phyloP scores from a whole-genome alignment of 1,284 basidiomycete genomes.

The Austroboletus rostrupii region DNA sequence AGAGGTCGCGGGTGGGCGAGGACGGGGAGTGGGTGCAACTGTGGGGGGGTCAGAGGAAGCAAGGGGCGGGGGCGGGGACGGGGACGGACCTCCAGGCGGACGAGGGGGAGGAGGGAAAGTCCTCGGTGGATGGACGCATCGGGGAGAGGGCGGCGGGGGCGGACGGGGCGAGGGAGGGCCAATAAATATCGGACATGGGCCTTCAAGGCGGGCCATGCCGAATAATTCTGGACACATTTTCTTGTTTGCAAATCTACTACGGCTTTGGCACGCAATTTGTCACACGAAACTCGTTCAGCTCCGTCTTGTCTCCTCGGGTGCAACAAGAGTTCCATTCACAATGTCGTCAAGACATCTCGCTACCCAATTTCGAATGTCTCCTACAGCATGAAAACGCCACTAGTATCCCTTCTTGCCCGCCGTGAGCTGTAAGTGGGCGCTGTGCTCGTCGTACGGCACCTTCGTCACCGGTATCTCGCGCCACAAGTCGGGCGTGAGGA shows the following conservation, averaged over 20 bases:
- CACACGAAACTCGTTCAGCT: neutral
- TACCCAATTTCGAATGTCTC: conserved; percentile 1
- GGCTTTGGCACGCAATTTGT: neutral
- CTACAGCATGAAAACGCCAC: conserved; percentile 19
- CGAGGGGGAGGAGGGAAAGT: conserved; percentile 18
- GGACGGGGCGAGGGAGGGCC: neutral
- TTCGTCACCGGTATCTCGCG: conserved; percentile 87
- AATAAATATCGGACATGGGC: conserved; percentile 11
- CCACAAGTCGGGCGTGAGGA: conserved; percentile 99
- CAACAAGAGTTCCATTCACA: neutral
- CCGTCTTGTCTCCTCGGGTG: neutral
- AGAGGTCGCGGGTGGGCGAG: conserved; percentile 11
- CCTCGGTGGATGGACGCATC: conserved; percentile 9
- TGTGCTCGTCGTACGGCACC: conserved; percentile 93
- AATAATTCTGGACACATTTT: neutral
- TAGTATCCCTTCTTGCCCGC: conserved; percentile 82
- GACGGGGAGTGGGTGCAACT: conserved; percentile 20
- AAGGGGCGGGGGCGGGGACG: too few species aligned
- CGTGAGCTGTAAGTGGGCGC: conserved; percentile 81
- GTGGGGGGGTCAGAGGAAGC: neutral
- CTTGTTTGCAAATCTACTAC: conserved; percentile 1
- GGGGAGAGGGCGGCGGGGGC: neutral
- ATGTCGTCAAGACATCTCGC: neutral
- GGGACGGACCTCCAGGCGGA: conserved; percentile 26
- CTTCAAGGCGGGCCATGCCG: conserved; percentile 4